phyloP scores from a whole-genome alignment of 2,329 filamentous ascomycete species.

The Aspergillus sp. region DNA sequence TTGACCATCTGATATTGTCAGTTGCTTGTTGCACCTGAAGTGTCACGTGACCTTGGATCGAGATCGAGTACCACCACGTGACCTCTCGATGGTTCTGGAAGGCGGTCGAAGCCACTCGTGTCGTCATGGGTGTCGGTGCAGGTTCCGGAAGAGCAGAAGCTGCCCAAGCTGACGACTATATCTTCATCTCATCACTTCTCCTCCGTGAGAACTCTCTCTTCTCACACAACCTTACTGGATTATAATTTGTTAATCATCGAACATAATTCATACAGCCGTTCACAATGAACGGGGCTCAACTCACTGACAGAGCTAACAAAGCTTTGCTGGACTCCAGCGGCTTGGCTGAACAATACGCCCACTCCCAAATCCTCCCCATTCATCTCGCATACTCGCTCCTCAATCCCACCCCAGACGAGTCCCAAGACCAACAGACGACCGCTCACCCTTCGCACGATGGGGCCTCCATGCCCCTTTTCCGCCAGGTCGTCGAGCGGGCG shows the following conservation, averaged over 20 bases:
- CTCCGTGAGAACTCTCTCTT: background rate
- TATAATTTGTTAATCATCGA: too few species aligned
- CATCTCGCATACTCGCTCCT: constrained; percentile 70
- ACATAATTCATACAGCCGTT: constrained; percentile 6
- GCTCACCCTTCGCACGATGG: constrained; percentile 65
- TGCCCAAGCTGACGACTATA: constrained; percentile 12
- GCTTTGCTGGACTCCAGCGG: constrained; percentile 85
- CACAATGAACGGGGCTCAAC: constrained; percentile 57
- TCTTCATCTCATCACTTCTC: background rate
- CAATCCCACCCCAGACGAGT: constrained; percentile 53
- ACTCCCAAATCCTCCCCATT: constrained; percentile 85
- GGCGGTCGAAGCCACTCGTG: constrained; percentile 33
- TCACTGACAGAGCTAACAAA: constrained; percentile 89
- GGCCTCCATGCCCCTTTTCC: constrained; percentile 73
- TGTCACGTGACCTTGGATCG: constrained; percentile 10
- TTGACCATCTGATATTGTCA: too few species aligned
- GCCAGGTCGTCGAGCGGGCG: constrained; percentile 89
- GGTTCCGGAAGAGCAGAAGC: constrained; percentile 1
- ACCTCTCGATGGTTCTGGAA: constrained; percentile 30
- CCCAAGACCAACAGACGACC: constrained; percentile 73
- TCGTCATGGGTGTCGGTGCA: constrained; percentile 26
- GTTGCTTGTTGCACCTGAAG: too few species aligned
- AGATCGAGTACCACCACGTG: background rate
- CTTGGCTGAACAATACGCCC: constrained; percentile 83
- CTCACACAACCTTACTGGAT: background rate